Evolutionary conservation across 1,139 yeast species (phyloP), one percentile per base, ranked within the genome.

Genomic region (Taphrina betulina): DNA sequence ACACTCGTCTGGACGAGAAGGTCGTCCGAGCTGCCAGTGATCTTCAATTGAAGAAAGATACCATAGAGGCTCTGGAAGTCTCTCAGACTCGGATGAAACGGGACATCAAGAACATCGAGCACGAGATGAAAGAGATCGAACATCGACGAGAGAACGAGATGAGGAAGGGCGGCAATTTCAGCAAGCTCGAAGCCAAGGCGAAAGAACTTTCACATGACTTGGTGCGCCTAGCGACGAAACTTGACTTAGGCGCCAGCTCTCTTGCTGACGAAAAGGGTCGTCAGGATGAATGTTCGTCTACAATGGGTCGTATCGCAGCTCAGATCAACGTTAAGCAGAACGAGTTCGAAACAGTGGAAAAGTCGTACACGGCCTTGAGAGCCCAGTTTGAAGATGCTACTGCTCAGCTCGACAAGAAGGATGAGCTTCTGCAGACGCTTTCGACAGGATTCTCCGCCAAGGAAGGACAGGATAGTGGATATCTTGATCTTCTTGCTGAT

Each of bases 391-490:
- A 69, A 3, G 66, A 68, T 2, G 65, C 81, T 57, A 82, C 80
- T 60, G 73, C 72, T 4, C 75, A 75, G n/a, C 75, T 78, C 59
- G 73, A 75, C 33, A 78, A 75, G 60, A 86, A 85, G 63, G 95
- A 88, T 65, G 96, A 90, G 61, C 74, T 90, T 19, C 71, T 88
- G 14, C 83, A 95, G 3, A 82, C 95, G 0, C 74, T 94, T 38
- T 82, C 92, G 0, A 90, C 97, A 0, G 98, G 98, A 64, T 82
- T 92, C 12, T 85, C 96, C 0, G 79, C 95, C 0, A 83, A 81
- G 58, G 96, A 95, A 51, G 77, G 82, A 0, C 76, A 83, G 1
- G 86, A 85, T 60, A 83, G 89, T 33, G 96, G 96, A 12, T 92
- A 88, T 67, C 75, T 79, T 57, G 78, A 83, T 2, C 95, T 89